Evolutionary conservation across 1,284 basidiomycete genomes (phyloP).

Genomic region (Puccinia sorghi): DNA sequence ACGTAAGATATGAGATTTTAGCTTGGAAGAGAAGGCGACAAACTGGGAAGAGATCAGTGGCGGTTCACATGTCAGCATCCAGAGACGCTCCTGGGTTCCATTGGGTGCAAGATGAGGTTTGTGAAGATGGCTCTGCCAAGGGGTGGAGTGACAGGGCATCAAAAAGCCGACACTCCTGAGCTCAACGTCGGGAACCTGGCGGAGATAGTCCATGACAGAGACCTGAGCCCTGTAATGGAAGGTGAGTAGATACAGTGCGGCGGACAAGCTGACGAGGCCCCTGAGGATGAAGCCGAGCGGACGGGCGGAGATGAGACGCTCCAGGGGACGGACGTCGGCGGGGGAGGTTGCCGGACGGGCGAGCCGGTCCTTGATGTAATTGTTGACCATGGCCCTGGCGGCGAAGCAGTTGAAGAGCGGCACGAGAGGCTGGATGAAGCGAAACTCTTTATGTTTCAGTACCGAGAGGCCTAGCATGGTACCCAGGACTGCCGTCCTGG

Average conservation of each 20-base stretch:
- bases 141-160: conserved; percentile 98
- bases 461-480: conserved; percentile 73
- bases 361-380: conserved; percentile 55
- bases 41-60: conserved; percentile 68
- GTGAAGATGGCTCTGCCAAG: conserved; percentile 88
- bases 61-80: conserved; percentile 88
- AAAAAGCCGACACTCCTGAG: conserved; percentile 73
- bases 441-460: conserved; percentile 90
- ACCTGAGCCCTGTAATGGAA: conserved; percentile 79
- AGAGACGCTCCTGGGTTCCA: conserved; percentile 62
- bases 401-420: conserved; percentile 82
- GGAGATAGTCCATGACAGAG: conserved; percentile 64
- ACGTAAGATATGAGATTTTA: not conserved
- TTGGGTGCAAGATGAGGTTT: conserved; percentile 63
- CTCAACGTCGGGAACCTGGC: conserved; percentile 61
- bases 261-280: conserved; percentile 64
- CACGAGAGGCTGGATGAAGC: conserved; percentile 88
- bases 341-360: not conserved
- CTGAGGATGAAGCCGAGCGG: conserved; percentile 55
- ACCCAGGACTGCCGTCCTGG: conserved; percentile 67
- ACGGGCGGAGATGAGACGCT: conserved; percentile 13
- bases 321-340: not conserved
- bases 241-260: conserved; percentile 69
- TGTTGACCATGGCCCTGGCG: conserved; percentile 68
- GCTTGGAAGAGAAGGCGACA: conserved; percentile 7